phyloP scores from a whole-genome alignment of 139 green algal species.

The Astrephomene gubernaculifera region DNA sequence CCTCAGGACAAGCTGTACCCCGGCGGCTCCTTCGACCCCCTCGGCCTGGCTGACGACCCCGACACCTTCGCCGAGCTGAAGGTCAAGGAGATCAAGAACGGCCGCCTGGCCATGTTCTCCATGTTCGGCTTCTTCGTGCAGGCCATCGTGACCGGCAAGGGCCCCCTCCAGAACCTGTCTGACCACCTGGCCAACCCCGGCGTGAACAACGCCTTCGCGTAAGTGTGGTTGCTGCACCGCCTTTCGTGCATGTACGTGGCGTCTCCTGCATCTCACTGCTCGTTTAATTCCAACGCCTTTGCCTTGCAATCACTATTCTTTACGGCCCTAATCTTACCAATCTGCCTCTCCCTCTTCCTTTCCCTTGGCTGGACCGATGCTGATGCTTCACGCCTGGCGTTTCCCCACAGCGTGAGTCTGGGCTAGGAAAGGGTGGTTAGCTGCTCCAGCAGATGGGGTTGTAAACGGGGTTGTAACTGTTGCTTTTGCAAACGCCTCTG shows the following conservation, averaged over 20 bases:
- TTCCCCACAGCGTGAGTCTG: too few relatives aligned
- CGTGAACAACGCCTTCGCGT: constrained; percentile 34
- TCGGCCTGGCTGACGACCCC: constrained; percentile 91
- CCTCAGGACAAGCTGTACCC: constrained; percentile 69
- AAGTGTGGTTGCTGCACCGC: neutral
- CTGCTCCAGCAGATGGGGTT: too few relatives aligned
- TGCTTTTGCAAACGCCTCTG: too few relatives aligned
- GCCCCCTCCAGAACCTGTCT: constrained; percentile 79
- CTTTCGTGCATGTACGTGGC: neutral
- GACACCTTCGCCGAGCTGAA: constrained; percentile 85
- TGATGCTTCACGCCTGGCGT: too few relatives aligned
- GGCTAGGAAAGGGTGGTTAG: too few relatives aligned
- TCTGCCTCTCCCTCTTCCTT: neutral
- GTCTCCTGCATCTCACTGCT: too few relatives aligned
- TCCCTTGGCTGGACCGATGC: too few relatives aligned
- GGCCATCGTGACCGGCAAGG: constrained; percentile 82
- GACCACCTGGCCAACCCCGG: constrained; percentile 84
- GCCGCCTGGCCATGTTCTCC: constrained; percentile 90
- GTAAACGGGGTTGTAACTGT: too few relatives aligned
- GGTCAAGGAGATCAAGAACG: constrained; percentile 97
- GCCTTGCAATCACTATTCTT: too few relatives aligned
- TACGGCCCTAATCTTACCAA: too few relatives aligned
- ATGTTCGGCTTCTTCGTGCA: constrained; percentile 86
- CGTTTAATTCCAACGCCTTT: too few relatives aligned
- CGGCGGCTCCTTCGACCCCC: constrained; percentile 46